These are phyloP conservation scores for Penicillium concentricum DNA, from an alignment of 2,329 filamentous ascomycete genomes.

Conservation along the genomic window DNA sequence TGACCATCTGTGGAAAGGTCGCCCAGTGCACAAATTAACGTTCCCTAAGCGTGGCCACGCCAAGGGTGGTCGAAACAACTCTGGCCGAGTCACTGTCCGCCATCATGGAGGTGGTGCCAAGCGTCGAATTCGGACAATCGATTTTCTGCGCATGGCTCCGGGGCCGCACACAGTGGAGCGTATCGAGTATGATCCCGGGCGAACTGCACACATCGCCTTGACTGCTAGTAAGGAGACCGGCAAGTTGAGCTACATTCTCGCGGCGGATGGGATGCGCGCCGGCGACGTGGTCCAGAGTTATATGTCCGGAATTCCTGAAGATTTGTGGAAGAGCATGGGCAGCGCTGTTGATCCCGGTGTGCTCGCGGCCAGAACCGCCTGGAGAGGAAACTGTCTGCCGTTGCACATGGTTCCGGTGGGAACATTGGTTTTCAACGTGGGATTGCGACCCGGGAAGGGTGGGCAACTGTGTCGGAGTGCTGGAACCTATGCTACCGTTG, in stretches of 20 bases:
- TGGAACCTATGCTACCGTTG: slow-evolving; percentile 83
- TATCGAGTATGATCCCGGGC: slow-evolving; percentile 93
- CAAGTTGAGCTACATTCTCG: slow-evolving; percentile 84
- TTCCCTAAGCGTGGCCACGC: slow-evolving; percentile 88
- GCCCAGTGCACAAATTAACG: slow-evolving; percentile 78
- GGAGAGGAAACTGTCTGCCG: slow-evolving; percentile 90
- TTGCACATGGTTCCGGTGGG: slow-evolving; percentile 94
- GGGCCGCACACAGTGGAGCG: slow-evolving; percentile 87
- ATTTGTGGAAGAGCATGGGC: slow-evolving; percentile 87
- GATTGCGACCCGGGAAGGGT: slow-evolving; percentile 66
- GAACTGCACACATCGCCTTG: slow-evolving; percentile 89
- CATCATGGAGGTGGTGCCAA: slow-evolving; percentile 92
- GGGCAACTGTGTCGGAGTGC: slow-evolving; percentile 94
- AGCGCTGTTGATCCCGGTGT: slow-evolving; percentile 92
- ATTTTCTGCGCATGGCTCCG: slow-evolving; percentile 75
- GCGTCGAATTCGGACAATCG: slow-evolving; percentile 85
- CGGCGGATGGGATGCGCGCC: slow-evolving; percentile 88
- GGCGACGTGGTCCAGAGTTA: slow-evolving; percentile 94
- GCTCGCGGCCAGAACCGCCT: slow-evolving; percentile 88
- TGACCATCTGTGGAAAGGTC: slow-evolving; percentile 94
- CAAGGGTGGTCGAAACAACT: slow-evolving; percentile 89
- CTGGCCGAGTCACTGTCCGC: slow-evolving; percentile 79
- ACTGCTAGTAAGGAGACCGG: slow-evolving; percentile 72
- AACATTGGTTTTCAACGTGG: slow-evolving; percentile 89
- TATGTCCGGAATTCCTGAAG: slow-evolving; percentile 80